Base-by-base conservation (phyloP, 257 asterid species). In the Perilla frutescens region DNA sequence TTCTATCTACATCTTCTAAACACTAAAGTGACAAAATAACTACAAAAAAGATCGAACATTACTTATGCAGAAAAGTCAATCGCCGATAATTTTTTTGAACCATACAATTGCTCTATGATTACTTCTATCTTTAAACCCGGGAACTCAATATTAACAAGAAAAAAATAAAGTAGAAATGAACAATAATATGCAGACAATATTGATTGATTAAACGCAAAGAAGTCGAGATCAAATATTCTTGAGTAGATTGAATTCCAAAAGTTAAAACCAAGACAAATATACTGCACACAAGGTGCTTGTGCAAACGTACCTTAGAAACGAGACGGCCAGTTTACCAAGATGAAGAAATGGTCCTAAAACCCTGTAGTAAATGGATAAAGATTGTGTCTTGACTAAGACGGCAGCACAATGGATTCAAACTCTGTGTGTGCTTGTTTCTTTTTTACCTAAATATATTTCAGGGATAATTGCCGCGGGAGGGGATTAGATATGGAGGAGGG, bases 271-370 rank as follows among this genome's bases (percentile, higher is more conserved):
- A 60, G 14, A 47, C 10, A 26, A 32, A 15, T 41, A 47, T 36
- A 45, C 5, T 62, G 82, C 54, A 62, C 67, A 61, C 73, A 39
- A 74, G 78, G 78, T 77, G 82, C 29, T 77, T 70, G 82, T 29
- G n/a, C 5, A 77, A 73, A 68, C 54, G 84, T 61, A 59, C 80
- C 82, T 76, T 6, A 56, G 68, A 78, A 62, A 62, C 13, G 45
- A 66, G 31, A 48, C 55, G 26, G 40, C 40, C 64, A 54, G 50
- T 12, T 74, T 20, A 62, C 14, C 1, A 11, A 44, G 39, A 51
- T 7, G 57, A 41, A 59, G 12, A 56, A 70, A 53, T 43, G 71
- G 56, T 10, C 26, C 14, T 5, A 45, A 29, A 26, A 55, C 58
- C 56, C 58, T 6, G 31, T 26, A 45, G 26, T 41, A 65, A 65